Percentiles rank a stretch among this genome's conserved stretches.
phyloP scores from a whole-genome alignment of 148 eudicot genomes.

The Rhododendron ferrugineum region DNA sequence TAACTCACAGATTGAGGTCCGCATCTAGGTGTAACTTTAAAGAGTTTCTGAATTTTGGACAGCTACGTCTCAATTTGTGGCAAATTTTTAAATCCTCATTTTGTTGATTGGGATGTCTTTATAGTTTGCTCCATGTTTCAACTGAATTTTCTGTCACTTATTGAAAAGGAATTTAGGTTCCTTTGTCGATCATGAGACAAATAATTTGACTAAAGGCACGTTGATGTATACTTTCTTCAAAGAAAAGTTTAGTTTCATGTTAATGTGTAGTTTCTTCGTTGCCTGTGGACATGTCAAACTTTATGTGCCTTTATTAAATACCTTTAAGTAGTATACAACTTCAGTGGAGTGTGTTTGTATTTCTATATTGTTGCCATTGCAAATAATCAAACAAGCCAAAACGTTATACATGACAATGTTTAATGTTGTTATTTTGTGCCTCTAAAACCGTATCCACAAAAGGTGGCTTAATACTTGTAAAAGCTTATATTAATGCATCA shows the following conservation, averaged over 20 bases:
- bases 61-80: background rate
- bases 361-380: background rate
- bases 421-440: background rate
- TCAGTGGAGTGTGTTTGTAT: background rate
- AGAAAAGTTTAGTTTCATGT: background rate
- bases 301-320: background rate
- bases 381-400: background rate
- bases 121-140: background rate
- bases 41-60: background rate
- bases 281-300: background rate
- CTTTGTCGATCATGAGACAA: background rate
- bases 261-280: background rate
- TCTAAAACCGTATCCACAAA: background rate
- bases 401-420: background rate
- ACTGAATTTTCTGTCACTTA: background rate
- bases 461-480: background rate
- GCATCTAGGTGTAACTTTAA: background rate
- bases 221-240: background rate
- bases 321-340: background rate
- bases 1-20: background rate
- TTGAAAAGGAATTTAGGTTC: background rate
- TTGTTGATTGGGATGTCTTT: background rate
- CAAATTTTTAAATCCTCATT: background rate
- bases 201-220: background rate
- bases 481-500: background rate